phyloP scores from a whole-genome alignment of 305 asterid species.

The Petunia hybrid region DNA sequence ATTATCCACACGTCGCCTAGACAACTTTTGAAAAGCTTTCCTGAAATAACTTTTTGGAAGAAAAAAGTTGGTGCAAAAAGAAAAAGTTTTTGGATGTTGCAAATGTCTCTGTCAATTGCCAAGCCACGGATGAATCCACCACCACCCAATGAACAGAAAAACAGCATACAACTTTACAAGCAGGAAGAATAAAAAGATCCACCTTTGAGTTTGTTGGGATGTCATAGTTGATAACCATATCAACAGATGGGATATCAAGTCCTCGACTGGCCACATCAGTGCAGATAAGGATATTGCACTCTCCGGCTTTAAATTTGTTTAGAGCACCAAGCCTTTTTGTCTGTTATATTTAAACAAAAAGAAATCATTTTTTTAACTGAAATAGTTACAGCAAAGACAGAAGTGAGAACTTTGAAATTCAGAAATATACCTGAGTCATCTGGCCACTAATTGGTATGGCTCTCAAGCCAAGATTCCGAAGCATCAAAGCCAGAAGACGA shows the following conservation, averaged over 20 bases:
- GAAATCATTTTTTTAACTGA: not conserved
- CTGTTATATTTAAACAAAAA: constrained; percentile 46
- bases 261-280: constrained; percentile 98
- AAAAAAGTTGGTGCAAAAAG: not conserved
- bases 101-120: not conserved
- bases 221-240: constrained; percentile 90
- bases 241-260: constrained; percentile 92
- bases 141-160: constrained; percentile 6
- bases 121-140: not conserved
- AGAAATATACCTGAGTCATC: constrained; percentile 74
- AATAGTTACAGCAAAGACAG: constrained; percentile 11
- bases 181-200: constrained; percentile 32
- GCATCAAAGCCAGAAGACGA: constrained; percentile 72
- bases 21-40: not conserved
- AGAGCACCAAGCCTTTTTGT: constrained; percentile 87
- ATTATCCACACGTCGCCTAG: not conserved
- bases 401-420: not conserved
- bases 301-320: constrained; percentile 88
- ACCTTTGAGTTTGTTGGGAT: constrained; percentile 95
- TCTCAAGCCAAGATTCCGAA: constrained; percentile 81
- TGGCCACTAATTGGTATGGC: constrained; percentile 97
- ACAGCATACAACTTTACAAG: not conserved
- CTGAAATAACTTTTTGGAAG: not conserved
- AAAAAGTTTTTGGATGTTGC: not conserved
- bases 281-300: constrained; percentile 82